Percentiles rank a stretch among this genome's conserved stretches.
phyloP scores from a whole-genome alignment of 768 basidiomycete species.

The Goffeauzyma gilvescens region DNA sequence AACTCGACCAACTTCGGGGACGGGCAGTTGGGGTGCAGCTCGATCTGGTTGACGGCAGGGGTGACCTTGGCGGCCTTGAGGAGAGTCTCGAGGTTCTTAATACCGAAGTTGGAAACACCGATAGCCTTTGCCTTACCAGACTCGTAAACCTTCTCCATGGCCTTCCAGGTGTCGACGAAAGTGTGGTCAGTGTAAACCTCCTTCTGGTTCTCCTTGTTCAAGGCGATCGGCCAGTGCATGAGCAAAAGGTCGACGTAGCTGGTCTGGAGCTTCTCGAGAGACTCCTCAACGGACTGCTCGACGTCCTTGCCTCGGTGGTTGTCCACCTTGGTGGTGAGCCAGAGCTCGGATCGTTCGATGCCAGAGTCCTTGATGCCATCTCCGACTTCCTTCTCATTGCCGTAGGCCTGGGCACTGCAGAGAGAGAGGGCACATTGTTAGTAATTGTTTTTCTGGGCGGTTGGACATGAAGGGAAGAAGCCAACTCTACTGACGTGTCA shows the following conservation, averaged over 20 bases:
- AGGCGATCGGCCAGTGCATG: constrained; percentile 12
- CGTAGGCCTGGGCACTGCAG: constrained; percentile 25
- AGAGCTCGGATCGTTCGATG: constrained; percentile 52
- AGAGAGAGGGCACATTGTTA: background rate
- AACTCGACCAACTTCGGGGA: constrained; percentile 43
- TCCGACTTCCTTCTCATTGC: constrained; percentile 66
- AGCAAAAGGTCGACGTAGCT: constrained; percentile 64
- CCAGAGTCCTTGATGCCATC: constrained; percentile 59
- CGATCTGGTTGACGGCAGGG: constrained; percentile 50
- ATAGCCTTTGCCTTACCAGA: constrained; percentile 31
- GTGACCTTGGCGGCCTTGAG: constrained; percentile 44
- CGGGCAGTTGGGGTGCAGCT: constrained; percentile 40
- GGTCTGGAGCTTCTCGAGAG: constrained; percentile 43
- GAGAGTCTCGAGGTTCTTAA: constrained; percentile 51
- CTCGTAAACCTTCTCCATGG: constrained; percentile 49
- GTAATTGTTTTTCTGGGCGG: background rate
- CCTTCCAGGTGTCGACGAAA: constrained; percentile 62
- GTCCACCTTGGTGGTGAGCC: constrained; percentile 44
- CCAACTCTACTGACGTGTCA: constrained; percentile 21
- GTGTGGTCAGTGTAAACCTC: constrained; percentile 40
- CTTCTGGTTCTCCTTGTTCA: constrained; percentile 8
- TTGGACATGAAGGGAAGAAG: background rate
- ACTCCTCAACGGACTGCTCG: constrained; percentile 6
- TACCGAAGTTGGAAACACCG: constrained; percentile 58
- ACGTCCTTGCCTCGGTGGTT: constrained; percentile 12